These are phyloP conservation scores for Tuber microsphaerosporum DNA, from an alignment of 495 filamentous ascomycete species.

Conservation along the genomic window DNA sequence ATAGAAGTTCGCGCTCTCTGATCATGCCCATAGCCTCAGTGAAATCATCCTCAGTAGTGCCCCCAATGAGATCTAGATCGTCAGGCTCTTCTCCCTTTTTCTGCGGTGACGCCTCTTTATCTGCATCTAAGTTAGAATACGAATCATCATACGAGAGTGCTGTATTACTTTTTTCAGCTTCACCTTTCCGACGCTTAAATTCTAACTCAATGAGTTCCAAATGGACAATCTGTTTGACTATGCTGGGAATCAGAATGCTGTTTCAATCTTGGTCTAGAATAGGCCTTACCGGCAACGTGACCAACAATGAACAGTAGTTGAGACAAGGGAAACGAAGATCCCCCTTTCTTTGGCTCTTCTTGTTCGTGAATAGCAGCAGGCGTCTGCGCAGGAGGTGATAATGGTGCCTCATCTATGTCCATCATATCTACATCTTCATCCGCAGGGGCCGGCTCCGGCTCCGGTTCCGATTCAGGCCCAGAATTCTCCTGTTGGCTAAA, in stretches of 20 bases:
- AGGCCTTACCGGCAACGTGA: constrained; percentile 65
- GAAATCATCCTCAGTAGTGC: constrained; percentile 97
- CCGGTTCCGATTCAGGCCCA: constrained; percentile 39
- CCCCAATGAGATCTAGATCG: constrained; percentile 92
- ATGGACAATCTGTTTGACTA: constrained; percentile 96
- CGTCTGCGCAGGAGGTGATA: constrained; percentile 27
- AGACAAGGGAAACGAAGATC: constrained; percentile 62
- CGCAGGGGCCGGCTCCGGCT: constrained; percentile 27
- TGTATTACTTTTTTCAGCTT: constrained; percentile 68
- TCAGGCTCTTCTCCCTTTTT: constrained; percentile 57
- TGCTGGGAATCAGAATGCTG: background rate
- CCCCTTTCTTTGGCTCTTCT: constrained; percentile 47
- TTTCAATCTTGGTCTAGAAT: background rate
- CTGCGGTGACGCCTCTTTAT: constrained; percentile 49
- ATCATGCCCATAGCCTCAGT: constrained; percentile 92
- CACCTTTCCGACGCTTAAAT: constrained; percentile 92
- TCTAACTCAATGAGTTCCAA: constrained; percentile 94
- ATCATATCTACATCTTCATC: constrained; percentile 37
- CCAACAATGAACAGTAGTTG: constrained; percentile 93
- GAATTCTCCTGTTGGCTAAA: constrained; percentile 51
- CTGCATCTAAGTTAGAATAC: constrained; percentile 45
- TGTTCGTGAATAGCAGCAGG: constrained; percentile 42
- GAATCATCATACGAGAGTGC: constrained; percentile 3
- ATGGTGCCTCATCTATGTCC: constrained; percentile 40
- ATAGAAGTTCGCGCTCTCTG: constrained; percentile 86